Base-by-base conservation (phyloP, 2,329 filamentous ascomycete genomes). In the Colletotrichum navitas region DNA sequence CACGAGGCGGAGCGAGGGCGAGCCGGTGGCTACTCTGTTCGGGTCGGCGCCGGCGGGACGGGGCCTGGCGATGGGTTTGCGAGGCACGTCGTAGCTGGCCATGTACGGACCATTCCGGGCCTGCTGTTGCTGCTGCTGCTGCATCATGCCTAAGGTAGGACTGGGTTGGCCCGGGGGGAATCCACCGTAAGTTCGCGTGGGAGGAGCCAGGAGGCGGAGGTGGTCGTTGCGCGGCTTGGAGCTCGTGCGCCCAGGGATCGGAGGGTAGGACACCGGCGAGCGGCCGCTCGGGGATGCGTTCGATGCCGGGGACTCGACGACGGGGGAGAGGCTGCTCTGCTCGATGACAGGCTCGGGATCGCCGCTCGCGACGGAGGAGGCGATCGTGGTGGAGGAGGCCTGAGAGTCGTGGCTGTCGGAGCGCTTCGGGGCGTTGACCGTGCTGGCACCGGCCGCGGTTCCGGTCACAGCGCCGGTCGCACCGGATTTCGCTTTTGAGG, bases 251-350 rank as follows among this genome's bases (percentile, higher is more conserved):
- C 74, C 75, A 2, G 71, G 75, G 41, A 81, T 81, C 59, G 69
- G 76, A 16, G 81, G 81, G 24, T 81, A 78, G 12, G 66, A 75
- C 34, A 80, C 79, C 18, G 80, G 79, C 43, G 81, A 79, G 21
- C 77, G 78, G 29, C 79, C 76, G 43, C 75, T 74, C 16, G 66
- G 66, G 21, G 67, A 72, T 2, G 64, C 60, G 52, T 64, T 74
- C 10, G 80, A 78, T 18, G 77, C 77, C 3, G 85, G 85, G 0
- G 84, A 86, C 74, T 88, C 86, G 16, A 79, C 79, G 7, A 88
- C 86, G 1, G 86, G 86, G 0, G 86, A 86, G 5, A 88, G 80
- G 55, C 80, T 81, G 66, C 72, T 77, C 63, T 71, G 78, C 61
- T 76, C 24, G 52, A 68, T 10, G 74, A 75, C 21, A 74, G 77